A percentile compares a stretch with the other conserved stretches of the same genome.
phyloP scores from a whole-genome alignment of 2,329 filamentous ascomycete genomes.

The Blastomyces silverae region DNA sequence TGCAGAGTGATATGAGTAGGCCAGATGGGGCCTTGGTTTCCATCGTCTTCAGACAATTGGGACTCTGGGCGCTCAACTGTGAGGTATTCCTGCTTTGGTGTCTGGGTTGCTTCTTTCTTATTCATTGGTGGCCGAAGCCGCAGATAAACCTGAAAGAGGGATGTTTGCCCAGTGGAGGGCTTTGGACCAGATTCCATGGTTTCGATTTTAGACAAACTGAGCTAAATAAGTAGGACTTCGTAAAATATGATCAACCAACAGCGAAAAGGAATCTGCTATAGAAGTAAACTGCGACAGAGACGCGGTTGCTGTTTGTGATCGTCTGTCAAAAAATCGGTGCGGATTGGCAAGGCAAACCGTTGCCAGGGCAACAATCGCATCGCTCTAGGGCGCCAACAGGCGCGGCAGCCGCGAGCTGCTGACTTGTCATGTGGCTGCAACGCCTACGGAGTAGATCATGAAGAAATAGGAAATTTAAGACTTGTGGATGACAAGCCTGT shows the following conservation, averaged over 20 bases:
- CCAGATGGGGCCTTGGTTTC: conserved; percentile 31
- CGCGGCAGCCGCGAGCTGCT: not conserved
- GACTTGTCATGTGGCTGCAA: not conserved
- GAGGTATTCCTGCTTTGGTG: conserved; percentile 45
- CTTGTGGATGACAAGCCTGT: no score
- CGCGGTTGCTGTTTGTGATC: not conserved
- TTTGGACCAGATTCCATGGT: conserved; percentile 41
- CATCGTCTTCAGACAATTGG: conserved; percentile 28
- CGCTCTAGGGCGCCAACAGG: no score
- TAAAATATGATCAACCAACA: not conserved
- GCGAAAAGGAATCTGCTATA: not conserved
- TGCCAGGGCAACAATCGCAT: conserved; percentile 6
- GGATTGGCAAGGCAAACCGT: not conserved
- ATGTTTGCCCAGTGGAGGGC: conserved; percentile 32
- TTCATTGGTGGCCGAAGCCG: conserved; percentile 64
- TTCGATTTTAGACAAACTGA: not conserved
- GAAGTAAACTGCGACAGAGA: not conserved
- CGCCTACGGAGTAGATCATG: not conserved
- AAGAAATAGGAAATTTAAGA: not conserved
- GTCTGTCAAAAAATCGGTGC: not conserved
- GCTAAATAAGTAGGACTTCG: not conserved
- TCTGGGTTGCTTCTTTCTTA: conserved; percentile 26
- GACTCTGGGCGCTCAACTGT: conserved; percentile 58
- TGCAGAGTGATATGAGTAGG: conserved; percentile 69
- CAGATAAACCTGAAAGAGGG: conserved; percentile 85